phyloP scores from a whole-genome alignment of 1,284 basidiomycete species.

The Cutaneotrichosporon sp. region DNA sequence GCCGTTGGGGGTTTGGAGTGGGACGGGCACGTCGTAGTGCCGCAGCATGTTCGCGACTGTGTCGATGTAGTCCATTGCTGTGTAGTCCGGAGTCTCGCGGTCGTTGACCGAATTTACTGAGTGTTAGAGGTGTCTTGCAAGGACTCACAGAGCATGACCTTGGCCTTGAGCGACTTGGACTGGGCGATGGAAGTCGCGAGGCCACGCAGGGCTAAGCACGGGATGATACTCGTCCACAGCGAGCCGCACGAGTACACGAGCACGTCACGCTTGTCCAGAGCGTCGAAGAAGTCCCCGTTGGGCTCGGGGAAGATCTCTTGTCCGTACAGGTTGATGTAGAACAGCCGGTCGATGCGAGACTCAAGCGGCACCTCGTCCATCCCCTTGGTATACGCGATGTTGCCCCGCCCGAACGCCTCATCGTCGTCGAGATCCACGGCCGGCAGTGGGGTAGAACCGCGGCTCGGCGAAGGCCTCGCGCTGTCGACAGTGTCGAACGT shows the following conservation, averaged over 20 bases:
- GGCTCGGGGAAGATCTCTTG: constrained; percentile 86
- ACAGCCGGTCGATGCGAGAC: constrained; percentile 68
- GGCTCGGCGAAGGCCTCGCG: constrained; percentile 23
- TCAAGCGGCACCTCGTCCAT: constrained; percentile 63
- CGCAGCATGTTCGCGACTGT: constrained; percentile 73
- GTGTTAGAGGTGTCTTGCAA: constrained; percentile 6
- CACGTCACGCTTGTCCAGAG: constrained; percentile 65
- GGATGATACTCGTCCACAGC: constrained; percentile 91
- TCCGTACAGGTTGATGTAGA: constrained; percentile 92
- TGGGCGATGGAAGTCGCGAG: constrained; percentile 77
- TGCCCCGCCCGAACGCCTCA: constrained; percentile 53
- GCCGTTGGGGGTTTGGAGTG: constrained; percentile 64
- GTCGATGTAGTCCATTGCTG: constrained; percentile 81
- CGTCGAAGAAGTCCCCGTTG: constrained; percentile 75
- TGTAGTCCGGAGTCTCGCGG: constrained; percentile 84
- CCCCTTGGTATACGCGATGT: constrained; percentile 49
- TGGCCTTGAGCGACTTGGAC: constrained; percentile 70
- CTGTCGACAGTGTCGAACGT: constrained; percentile 49
- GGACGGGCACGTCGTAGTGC: constrained; percentile 57
- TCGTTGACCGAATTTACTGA: constrained; percentile 89
- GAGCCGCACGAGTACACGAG: constrained; percentile 91
- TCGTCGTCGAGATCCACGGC: constrained; percentile 57
- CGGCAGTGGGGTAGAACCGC: constrained; percentile 11
- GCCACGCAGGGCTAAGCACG: constrained; percentile 82
- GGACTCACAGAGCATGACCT: constrained; percentile 75